phyloP scores from a whole-genome alignment of 176 grass and related monocot genomes.

The Musa beccarii region DNA sequence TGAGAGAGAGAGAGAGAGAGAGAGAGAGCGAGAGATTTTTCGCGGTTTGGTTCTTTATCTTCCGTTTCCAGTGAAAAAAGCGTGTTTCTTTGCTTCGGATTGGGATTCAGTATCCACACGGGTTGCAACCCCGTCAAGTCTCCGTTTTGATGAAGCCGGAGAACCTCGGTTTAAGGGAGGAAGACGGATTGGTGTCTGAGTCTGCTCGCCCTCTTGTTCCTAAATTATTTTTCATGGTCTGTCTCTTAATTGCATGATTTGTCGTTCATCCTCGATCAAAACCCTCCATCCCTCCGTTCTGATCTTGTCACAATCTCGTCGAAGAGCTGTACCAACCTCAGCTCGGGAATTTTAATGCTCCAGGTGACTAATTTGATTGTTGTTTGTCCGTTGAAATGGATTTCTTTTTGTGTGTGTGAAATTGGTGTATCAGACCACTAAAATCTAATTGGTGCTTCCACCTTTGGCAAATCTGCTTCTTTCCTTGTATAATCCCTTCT shows the following conservation, averaged over 20 bases:
- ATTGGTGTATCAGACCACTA: not conserved
- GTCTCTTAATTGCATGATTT: not conserved
- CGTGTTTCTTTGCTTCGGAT: not conserved
- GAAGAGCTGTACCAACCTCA: not conserved
- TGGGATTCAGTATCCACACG: not conserved
- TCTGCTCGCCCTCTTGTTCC: not conserved
- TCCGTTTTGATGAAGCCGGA: not conserved
- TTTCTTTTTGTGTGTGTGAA: not conserved
- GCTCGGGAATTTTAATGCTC: not conserved
- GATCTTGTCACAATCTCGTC: not conserved
- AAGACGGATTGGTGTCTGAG: not conserved
- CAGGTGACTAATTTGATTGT: not conserved
- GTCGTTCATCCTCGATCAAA: not conserved
- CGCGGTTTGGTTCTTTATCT: not conserved
- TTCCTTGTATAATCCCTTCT: not conserved
- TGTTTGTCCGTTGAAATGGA: not conserved
- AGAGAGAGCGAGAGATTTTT: not conserved
- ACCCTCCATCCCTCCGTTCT: not conserved
- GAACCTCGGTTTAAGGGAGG: not conserved
- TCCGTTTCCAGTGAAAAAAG: not conserved
- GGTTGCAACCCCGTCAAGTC: not conserved
- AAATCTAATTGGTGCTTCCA: not conserved
- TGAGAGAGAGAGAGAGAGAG: not conserved
- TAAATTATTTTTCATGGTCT: not conserved
- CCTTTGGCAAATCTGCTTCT: not conserved